Conservation (phyloP, 257 asterid species). For the Petunia secreta region DNA sequence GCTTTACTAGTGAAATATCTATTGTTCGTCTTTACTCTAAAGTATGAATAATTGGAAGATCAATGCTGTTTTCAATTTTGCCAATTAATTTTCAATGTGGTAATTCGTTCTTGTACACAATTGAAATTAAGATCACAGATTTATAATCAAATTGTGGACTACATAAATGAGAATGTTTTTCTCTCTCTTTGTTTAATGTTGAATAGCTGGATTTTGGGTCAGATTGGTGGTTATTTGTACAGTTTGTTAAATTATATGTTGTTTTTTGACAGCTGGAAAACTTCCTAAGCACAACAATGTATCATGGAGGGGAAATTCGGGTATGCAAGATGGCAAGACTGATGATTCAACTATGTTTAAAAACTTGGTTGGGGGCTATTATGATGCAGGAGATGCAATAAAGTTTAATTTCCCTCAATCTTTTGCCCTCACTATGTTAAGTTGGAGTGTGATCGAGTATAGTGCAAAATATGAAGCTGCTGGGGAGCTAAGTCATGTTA, state of each 20-base stretch:
- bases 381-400: slow-evolving; percentile 97
- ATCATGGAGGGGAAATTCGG: slow-evolving; percentile 95
- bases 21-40: no score
- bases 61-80: neutral
- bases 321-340: slow-evolving; percentile 70
- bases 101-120: no score
- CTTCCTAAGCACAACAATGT: slow-evolving; percentile 90
- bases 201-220: neutral
- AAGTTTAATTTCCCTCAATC: slow-evolving; percentile 86
- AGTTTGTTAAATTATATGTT: slow-evolving; percentile 28
- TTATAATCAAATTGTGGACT: neutral
- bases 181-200: neutral
- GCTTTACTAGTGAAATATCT: no score
- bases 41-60: neutral
- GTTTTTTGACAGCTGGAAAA: slow-evolving; percentile 72
- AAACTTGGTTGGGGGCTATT: slow-evolving; percentile 86
- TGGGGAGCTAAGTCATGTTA: slow-evolving; percentile 87
- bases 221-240: neutral
- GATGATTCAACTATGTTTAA: slow-evolving; percentile 54
- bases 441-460: slow-evolving; percentile 97
- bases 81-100: no score
- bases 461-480: slow-evolving; percentile 84
- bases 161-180: neutral
- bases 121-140: no score
- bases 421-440: slow-evolving; percentile 91